These are phyloP conservation scores for Rhodotorula babjevae DNA, from an alignment of 768 basidiomycete species.

Conservation along the genomic window DNA sequence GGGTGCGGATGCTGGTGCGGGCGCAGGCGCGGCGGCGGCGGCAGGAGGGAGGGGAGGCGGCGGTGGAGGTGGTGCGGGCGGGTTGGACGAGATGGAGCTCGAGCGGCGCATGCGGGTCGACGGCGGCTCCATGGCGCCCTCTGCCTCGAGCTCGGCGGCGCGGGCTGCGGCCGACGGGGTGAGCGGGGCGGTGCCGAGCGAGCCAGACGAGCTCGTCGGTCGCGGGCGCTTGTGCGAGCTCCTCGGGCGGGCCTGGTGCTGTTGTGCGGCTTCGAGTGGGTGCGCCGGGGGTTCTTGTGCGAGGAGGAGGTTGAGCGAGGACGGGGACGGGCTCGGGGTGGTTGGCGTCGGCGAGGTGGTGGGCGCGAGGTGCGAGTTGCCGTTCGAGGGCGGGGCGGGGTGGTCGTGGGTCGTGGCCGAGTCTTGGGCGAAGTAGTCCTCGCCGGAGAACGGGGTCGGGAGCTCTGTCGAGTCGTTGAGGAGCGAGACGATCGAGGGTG, in stretches of 20 bases:
- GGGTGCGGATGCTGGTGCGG: background rate
- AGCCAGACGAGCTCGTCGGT: background rate
- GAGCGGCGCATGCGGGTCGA: background rate
- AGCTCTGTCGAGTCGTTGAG: background rate
- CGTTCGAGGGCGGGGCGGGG: no score
- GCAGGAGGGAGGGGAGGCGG: background rate
- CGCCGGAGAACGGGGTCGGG: background rate
- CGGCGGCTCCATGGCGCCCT: constrained; percentile 17
- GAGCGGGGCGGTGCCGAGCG: background rate
- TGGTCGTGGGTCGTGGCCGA: background rate
- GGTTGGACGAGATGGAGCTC: background rate
- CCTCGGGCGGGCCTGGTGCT: background rate
- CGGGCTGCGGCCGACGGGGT: no score
- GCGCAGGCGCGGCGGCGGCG: background rate
- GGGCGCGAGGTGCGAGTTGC: no score
- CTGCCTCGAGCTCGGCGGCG: background rate
- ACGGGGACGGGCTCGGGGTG: background rate
- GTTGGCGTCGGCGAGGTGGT: background rate
- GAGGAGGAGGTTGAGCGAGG: background rate
- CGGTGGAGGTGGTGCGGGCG: background rate
- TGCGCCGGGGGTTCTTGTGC: background rate
- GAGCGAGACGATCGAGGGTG: constrained; percentile 20
- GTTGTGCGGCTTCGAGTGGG: background rate
- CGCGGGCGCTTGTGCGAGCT: constrained; percentile 9
- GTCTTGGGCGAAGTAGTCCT: constrained; percentile 25